These are phyloP conservation scores for Ustilago xerochloae DNA, from an alignment of 1,284 basidiomycete species.

Conservation along the genomic window DNA sequence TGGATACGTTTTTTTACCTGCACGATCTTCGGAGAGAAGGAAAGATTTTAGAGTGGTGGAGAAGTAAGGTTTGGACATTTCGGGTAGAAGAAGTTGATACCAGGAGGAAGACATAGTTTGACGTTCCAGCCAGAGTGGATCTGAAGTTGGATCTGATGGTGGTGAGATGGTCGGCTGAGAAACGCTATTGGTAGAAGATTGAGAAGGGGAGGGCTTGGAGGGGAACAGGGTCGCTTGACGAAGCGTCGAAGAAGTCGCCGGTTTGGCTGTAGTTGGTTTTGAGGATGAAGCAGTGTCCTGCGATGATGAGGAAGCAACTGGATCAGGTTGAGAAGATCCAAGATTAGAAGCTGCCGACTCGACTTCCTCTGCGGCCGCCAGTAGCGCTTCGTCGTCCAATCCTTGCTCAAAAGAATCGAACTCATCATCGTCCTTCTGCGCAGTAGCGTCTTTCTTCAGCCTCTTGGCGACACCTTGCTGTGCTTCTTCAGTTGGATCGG, in stretches of 20 bases:
- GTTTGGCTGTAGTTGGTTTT: neutral
- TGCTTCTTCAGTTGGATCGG: neutral
- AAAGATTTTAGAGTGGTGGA: conserved; percentile 57
- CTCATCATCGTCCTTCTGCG: conserved; percentile 48
- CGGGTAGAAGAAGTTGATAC: conserved; percentile 51
- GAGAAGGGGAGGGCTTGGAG: neutral
- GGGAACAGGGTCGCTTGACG: conserved; percentile 28
- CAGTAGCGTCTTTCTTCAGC: neutral
- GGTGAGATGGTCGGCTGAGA: neutral
- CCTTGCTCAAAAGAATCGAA: conserved; percentile 45
- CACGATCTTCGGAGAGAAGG: conserved; percentile 48
- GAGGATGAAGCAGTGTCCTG: neutral
- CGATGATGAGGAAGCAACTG: neutral
- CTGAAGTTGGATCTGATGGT: too few species aligned
- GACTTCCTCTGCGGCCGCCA: conserved; percentile 49
- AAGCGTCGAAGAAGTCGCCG: neutral
- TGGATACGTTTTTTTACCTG: conserved; percentile 58
- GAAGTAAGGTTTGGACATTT: conserved; percentile 60
- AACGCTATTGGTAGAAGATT: conserved; percentile 10
- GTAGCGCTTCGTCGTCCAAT: conserved; percentile 47
- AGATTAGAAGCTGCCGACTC: conserved; percentile 33
- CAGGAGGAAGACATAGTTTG: conserved; percentile 62
- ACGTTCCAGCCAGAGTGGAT: conserved; percentile 58
- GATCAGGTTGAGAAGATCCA: conserved; percentile 12
- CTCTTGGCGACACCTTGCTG: conserved; percentile 3